Conservation (phyloP, 306 rosid genomes). For the Casuarina cunninghamiana region DNA sequence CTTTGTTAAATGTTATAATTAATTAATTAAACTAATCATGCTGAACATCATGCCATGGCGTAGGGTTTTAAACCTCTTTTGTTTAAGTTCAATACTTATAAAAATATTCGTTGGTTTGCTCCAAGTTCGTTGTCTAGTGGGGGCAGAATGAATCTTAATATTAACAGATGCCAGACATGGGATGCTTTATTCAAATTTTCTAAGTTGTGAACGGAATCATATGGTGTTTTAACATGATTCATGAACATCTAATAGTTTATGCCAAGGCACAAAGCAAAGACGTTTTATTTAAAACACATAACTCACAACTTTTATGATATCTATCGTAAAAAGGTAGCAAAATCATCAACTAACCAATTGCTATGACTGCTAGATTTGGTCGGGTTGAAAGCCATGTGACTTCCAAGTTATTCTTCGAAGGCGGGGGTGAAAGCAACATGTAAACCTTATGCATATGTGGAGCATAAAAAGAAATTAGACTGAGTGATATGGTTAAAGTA, state of each 20-base stretch:
- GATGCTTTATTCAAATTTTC: neutral
- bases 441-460: no score
- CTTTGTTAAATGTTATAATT: neutral
- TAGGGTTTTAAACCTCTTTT: neutral
- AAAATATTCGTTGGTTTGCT: neutral
- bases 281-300: neutral
- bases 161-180: neutral
- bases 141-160: neutral
- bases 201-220: conserved; percentile 33
- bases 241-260: neutral
- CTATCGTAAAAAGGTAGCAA: no score
- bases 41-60: neutral
- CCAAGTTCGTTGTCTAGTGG: neutral
- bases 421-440: no score
- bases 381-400: no score
- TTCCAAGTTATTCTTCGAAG: no score
- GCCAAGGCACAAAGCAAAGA: neutral
- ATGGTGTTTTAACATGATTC: neutral
- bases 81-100: neutral
- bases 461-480: no score
- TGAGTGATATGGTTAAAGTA: no score
- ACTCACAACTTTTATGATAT: neutral
- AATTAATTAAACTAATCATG: neutral
- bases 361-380: no score
- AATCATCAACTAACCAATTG: no score